phyloP scores from a whole-genome alignment of 306 rosid species.

The Castanospermum australe region DNA sequence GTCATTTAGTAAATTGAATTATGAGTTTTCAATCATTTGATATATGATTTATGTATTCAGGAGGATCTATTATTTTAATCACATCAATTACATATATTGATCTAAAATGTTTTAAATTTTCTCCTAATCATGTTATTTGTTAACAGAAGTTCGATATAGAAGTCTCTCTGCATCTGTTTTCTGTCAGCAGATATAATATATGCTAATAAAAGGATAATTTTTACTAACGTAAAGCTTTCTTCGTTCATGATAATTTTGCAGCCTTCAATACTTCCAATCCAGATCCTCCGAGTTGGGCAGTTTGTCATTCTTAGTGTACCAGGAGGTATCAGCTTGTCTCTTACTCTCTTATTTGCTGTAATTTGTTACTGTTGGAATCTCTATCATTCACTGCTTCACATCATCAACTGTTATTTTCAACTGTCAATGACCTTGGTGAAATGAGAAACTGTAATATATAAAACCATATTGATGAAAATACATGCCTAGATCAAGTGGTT shows the following conservation, averaged over 20 bases:
- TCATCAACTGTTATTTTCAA: conserved; percentile 3
- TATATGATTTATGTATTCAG: background rate
- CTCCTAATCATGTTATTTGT: background rate
- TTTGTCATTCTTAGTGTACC: conserved; percentile 79
- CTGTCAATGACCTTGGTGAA: background rate
- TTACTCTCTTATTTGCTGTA: background rate
- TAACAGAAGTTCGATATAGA: background rate
- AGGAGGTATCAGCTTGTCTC: conserved; percentile 62
- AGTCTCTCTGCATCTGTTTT: conserved; percentile 15
- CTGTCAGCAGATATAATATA: background rate
- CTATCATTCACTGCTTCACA: conserved; percentile 2
- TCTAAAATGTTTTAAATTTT: background rate
- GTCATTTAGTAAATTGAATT: background rate
- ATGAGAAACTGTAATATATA: background rate
- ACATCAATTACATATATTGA: background rate
- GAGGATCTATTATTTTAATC: conserved; percentile 3
- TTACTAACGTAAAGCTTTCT: conserved; percentile 15
- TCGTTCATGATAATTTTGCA: conserved; percentile 39
- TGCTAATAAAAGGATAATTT: background rate
- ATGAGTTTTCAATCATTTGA: background rate
- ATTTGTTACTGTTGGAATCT: background rate
- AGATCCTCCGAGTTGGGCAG: conserved; percentile 82
- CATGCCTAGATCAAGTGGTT: background rate
- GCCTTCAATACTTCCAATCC: conserved; percentile 97
- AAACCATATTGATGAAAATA: background rate